Base-by-base conservation (phyloP, 306 rosid species). In the Pueraria montana region DNA sequence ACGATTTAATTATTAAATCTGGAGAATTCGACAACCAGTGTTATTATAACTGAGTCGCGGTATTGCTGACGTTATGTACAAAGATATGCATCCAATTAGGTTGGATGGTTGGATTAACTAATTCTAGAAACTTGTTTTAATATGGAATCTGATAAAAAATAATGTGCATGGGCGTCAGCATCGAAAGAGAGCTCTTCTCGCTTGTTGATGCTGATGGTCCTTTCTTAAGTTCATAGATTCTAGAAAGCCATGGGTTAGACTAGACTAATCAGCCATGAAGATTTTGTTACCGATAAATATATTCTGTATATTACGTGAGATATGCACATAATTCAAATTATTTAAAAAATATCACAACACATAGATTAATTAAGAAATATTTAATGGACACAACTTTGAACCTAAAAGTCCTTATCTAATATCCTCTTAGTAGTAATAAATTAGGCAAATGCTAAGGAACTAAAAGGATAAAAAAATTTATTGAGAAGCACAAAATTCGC, bases 161-260 rank as follows among this genome's bases (percentile, higher is more conserved):
- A 68, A 38, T 67, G 67, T 23, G 42, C 6, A 53, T 27, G 23
- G 7, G 20, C 32, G 16, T 68, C 46, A 6, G 20, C 58, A 42
- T 72, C 62, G 79, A 80, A 27, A 43, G 30, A 23, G 14, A n/a
- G 16, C 3, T 13, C 20, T 70, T 6, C 11, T 61, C 36, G 1
- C 13, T 72, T 21, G 2, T 56, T 9, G 26, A 53, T 34, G 23
- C 8, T 45, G 8, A 63, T 24, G 4, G 20, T 10, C 72, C 18
- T 17, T 63, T 40, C 40, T 24, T n/a, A 30, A n/a, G 18, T 53
- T 79, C 58, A 23, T 38, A 24, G 26, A 79, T 79, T 79, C 83
- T 79, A 67, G 76, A 67, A 68, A 43, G 11, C 5, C 63, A 34
- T 48, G 49, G 11, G 0, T 27, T 66, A 20, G 76, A 67, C 76